Evolutionary conservation across 495 filamentous ascomycete genomes (phyloP).

Genomic region (Annulohypoxylon bovei): DNA sequence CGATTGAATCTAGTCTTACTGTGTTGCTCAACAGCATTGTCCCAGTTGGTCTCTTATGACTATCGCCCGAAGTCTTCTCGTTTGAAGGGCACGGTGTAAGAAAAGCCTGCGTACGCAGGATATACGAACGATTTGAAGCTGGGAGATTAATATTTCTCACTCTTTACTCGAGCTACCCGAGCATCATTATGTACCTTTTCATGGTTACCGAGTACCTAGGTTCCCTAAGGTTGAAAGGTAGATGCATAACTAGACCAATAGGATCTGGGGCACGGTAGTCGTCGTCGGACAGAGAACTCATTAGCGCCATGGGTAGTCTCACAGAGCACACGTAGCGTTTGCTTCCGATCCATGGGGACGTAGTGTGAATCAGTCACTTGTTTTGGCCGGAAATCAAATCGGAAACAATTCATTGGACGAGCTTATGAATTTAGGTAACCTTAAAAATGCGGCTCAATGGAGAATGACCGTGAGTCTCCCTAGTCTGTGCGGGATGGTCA

Average conservation of each 20-base stretch:
- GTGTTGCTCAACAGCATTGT: slow-evolving; percentile 1
- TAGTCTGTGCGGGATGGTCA: slow-evolving; percentile 1
- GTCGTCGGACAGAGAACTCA: slow-evolving; percentile 1
- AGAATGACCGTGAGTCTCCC: background rate
- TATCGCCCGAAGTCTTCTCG: background rate
- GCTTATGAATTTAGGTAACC: background rate
- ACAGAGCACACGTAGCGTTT: slow-evolving; percentile 14
- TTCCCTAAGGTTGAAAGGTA: background rate
- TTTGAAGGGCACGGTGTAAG: background rate
- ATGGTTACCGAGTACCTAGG: background rate
- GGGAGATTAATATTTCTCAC: background rate
- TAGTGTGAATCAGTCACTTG: slow-evolving; percentile 4
- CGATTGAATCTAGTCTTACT: background rate
- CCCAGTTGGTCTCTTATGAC: background rate
- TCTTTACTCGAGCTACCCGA: background rate
- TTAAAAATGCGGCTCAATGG: slow-evolving; percentile 31
- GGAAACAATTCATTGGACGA: slow-evolving; percentile 16
- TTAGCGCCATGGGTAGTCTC: background rate
- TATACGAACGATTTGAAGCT: background rate
- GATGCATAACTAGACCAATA: background rate
- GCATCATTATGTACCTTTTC: background rate
- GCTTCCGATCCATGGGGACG: background rate
- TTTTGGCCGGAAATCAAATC: slow-evolving; percentile 26
- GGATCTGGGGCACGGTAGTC: background rate
- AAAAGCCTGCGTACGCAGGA: background rate